Percentiles rank a stretch among this genome's conserved stretches.
These are phyloP conservation scores for Rhodomyrtus psidioides DNA, from an alignment of 441 rosid genomes.

Conservation along the genomic window DNA sequence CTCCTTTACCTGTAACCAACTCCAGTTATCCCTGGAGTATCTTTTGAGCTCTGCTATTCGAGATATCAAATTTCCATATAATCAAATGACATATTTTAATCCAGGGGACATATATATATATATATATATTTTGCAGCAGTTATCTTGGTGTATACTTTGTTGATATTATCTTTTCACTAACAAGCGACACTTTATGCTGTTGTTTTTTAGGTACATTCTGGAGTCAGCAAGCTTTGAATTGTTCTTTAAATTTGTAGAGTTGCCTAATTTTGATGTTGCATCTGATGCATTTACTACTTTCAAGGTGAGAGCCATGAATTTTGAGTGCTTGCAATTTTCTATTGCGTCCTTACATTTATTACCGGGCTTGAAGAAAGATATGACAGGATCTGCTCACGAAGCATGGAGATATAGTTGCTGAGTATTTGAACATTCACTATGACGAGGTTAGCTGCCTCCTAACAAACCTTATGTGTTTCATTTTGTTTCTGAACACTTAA, in stretches of 20 bases:
- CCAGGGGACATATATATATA: background rate
- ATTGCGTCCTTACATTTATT: constrained; percentile 1
- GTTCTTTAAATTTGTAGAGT: constrained; percentile 95
- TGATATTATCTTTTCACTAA: constrained; percentile 11
- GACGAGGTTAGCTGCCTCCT: constrained; percentile 55
- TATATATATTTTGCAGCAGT: background rate
- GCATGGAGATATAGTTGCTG: constrained; percentile 70
- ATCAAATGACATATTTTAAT: background rate
- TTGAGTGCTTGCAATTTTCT: constrained; percentile 9
- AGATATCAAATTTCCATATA: background rate
- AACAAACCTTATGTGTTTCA: background rate
- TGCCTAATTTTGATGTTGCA: constrained; percentile 90
- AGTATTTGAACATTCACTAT: constrained; percentile 71
- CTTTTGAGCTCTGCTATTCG: background rate
- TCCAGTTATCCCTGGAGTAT: background rate
- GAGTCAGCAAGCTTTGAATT: constrained; percentile 88
- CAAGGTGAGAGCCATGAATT: constrained; percentile 51
- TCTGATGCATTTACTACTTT: constrained; percentile 98
- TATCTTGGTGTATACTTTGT: background rate
- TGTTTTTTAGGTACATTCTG: constrained; percentile 73
- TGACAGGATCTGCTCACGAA: constrained; percentile 86
- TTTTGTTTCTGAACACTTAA: background rate
- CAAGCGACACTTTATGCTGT: constrained; percentile 21
- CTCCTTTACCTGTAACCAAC: background rate
- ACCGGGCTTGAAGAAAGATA: constrained; percentile 2